phyloP scores from a whole-genome alignment of 1,139 yeast genomes.

The Candida buenavistaensis region DNA sequence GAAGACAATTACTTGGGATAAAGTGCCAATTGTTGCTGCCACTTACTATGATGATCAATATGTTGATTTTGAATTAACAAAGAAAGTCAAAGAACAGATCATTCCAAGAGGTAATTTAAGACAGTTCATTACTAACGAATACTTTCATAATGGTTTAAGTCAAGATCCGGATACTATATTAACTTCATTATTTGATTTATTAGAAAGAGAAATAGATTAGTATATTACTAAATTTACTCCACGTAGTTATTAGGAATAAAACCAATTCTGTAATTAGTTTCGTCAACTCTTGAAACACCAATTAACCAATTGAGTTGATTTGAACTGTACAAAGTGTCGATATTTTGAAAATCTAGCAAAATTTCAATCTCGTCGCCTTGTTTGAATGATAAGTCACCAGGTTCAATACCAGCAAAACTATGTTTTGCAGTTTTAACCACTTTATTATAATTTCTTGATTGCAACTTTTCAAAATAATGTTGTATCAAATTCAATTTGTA shows the following conservation, averaged over 20 bases:
- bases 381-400: constrained; percentile 43
- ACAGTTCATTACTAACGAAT: constrained; percentile 49
- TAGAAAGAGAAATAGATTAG: constrained; percentile 47
- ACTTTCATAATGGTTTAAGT: constrained; percentile 53
- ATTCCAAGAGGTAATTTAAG: constrained; percentile 35
- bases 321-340: constrained; percentile 22
- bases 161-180: constrained; percentile 42
- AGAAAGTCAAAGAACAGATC: constrained; percentile 32
- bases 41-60: constrained; percentile 53
- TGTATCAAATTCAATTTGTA: constrained; percentile 28
- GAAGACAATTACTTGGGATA: constrained; percentile 25
- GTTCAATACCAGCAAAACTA: constrained; percentile 32
- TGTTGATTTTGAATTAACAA: constrained; percentile 49
- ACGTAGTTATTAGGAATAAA: constrained; percentile 42
- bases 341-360: constrained; percentile 32
- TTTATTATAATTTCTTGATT: constrained; percentile 9
- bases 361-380: constrained; percentile 37
- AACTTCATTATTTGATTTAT: constrained; percentile 37
- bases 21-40: constrained; percentile 54
- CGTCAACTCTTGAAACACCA: constrained; percentile 21
- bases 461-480: constrained; percentile 24
- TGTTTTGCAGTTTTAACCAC: constrained; percentile 23
- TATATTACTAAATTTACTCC: constrained; percentile 9
- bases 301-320: constrained; percentile 36
- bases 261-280: constrained; percentile 30